A percentile compares a stretch with the other conserved stretches of the same genome.
These are phyloP conservation scores for Dipsacomyces acuminosporus DNA, from an alignment of 371 early-diverging fungal species.

Conservation along the genomic window DNA sequence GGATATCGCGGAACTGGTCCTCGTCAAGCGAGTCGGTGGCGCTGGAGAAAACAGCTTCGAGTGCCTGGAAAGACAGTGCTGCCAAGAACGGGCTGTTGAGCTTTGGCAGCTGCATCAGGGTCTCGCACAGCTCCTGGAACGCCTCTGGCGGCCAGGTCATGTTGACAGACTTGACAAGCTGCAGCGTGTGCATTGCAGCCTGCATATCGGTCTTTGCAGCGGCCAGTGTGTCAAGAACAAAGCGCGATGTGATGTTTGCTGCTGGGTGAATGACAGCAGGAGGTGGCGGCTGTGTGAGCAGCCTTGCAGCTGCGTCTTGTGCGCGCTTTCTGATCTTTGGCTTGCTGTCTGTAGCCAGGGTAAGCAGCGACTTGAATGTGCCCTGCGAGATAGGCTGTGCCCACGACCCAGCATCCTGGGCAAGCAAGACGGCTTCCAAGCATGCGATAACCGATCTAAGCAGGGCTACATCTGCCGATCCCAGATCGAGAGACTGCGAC, in stretches of 20 bases:
- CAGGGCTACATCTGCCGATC: constrained; percentile 58
- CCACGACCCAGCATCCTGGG: constrained; percentile 78
- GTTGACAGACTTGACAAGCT: constrained; percentile 67
- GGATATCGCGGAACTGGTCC: constrained; percentile 54
- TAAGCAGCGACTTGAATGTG: constrained; percentile 66
- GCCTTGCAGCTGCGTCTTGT: constrained; percentile 70
- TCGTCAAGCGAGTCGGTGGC: constrained; percentile 52
- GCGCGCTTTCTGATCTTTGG: constrained; percentile 89
- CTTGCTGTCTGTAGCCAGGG: constrained; percentile 72
- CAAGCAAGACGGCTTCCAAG: constrained; percentile 70
- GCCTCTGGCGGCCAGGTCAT: constrained; percentile 70
- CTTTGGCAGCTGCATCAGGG: constrained; percentile 77
- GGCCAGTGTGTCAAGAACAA: constrained; percentile 61
- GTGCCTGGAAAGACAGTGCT: constrained; percentile 68
- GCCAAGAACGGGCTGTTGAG: constrained; percentile 78
- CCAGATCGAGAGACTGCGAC: constrained; percentile 36
- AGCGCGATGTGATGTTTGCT: constrained; percentile 66
- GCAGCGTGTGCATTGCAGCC: constrained; percentile 70
- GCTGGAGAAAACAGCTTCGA: constrained; percentile 32
- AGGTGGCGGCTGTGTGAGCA: constrained; percentile 69
- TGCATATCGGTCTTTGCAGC: constrained; percentile 64
- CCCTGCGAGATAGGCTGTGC: constrained; percentile 59
- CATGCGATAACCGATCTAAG: constrained; percentile 75
- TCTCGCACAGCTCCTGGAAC: constrained; percentile 57
- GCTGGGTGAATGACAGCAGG: constrained; percentile 77